Percentiles rank a stretch among this genome's conserved stretches.
Evolutionary conservation across 2,329 filamentous ascomycete species (phyloP).

Genomic region (Sporothrix sp.): DNA sequence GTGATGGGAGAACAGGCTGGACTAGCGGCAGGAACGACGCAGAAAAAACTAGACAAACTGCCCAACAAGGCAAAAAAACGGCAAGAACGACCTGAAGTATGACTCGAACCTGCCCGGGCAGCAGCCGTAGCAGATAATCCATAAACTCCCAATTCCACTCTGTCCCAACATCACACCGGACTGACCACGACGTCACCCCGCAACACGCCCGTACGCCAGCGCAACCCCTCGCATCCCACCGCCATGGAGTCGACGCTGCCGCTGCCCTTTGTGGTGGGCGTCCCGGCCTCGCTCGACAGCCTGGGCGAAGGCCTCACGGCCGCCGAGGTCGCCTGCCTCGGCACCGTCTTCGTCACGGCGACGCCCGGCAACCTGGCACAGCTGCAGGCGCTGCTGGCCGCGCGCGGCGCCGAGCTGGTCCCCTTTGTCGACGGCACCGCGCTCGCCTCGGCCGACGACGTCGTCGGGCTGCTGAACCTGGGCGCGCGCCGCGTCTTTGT

Average conservation of each 20-base stretch:
- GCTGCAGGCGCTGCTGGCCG: slow-evolving; percentile 37
- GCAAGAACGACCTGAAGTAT: slow-evolving; percentile 3
- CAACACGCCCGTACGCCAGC: neutral
- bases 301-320: slow-evolving; percentile 41
- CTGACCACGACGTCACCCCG: no score
- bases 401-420: slow-evolving; percentile 42
- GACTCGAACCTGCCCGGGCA: slow-evolving; percentile 3
- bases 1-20: neutral
- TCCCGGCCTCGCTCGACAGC: slow-evolving; percentile 36
- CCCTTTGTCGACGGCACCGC: slow-evolving; percentile 69
- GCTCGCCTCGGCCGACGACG: slow-evolving; percentile 59
- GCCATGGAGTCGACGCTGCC: slow-evolving; percentile 55
- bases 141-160: neutral
- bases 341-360: slow-evolving; percentile 48
- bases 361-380: slow-evolving; percentile 31
- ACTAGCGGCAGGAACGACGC: neutral
- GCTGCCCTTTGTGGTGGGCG: slow-evolving; percentile 51
- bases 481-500: slow-evolving; percentile 83
- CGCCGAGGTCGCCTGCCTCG: slow-evolving; percentile 50
- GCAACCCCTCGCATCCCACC: neutral
- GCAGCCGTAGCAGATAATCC: neutral
- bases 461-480: slow-evolving; percentile 71
- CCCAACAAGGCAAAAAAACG: neutral
- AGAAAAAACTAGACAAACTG: slow-evolving; percentile 3
- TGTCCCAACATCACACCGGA: no score